Evolutionary conservation across 352 stramenopile species (phyloP).

Genomic region (Phytophthora hybrid): DNA sequence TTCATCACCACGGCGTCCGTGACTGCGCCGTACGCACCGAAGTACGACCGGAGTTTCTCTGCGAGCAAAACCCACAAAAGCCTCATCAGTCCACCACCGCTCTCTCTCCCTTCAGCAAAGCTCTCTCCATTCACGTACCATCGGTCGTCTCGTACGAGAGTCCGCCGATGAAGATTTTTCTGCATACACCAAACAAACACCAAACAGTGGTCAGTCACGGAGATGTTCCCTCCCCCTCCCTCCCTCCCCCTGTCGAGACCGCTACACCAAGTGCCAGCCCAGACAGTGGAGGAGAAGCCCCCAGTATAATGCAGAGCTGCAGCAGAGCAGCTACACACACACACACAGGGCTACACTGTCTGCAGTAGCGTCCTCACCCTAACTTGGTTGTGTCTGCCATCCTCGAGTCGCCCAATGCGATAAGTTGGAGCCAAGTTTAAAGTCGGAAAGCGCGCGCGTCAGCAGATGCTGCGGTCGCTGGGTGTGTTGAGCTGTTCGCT

Average conservation of each 20-base stretch:
- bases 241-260: background rate
- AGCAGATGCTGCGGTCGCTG: background rate
- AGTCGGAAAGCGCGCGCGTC: background rate
- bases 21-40: constrained; percentile 88
- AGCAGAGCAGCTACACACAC: background rate
- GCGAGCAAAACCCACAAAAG: constrained; percentile 14
- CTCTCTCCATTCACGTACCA: constrained; percentile 46
- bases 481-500: constrained; percentile 1
- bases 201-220: constrained; percentile 19
- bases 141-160: constrained; percentile 93
- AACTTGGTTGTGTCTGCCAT: constrained; percentile 60
- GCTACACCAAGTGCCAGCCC: too few species aligned
- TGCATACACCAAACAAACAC: constrained; percentile 42
- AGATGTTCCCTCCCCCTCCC: background rate
- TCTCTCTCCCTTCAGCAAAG: background rate
- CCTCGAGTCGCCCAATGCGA: constrained; percentile 37
- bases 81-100: constrained; percentile 1
- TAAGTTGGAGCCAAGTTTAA: constrained; percentile 33
- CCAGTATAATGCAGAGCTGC: background rate
- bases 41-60: constrained; percentile 93
- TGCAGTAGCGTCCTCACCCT: constrained; percentile 33
- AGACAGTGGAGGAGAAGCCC: background rate
- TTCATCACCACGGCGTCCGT: constrained; percentile 95
- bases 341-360: too few species aligned
- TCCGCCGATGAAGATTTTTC: constrained; percentile 93